Conservation (phyloP, 257 asterid species). For the Fraxinus excelsior region DNA sequence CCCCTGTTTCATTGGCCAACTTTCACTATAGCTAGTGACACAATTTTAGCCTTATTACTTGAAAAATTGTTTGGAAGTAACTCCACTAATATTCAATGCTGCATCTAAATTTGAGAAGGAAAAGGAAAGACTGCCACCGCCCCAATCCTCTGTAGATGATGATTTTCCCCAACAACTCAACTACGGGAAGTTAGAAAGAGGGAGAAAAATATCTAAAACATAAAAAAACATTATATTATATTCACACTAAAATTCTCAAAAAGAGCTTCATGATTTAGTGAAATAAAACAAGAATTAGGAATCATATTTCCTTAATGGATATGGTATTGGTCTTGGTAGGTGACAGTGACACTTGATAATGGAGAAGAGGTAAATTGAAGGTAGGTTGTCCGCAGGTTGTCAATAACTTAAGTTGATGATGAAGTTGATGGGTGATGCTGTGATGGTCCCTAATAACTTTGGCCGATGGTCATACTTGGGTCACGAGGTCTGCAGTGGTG, state of each 20-base stretch:
- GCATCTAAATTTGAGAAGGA: background rate
- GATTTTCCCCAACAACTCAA: background rate
- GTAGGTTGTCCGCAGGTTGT: background rate
- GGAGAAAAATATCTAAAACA: background rate
- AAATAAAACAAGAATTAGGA: background rate
- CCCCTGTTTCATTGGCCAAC: background rate
- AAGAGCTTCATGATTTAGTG: background rate
- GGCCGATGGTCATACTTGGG: background rate
- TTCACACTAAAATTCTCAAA: background rate
- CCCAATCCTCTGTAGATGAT: background rate
- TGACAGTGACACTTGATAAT: slow-evolving; percentile 4
- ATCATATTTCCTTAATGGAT: background rate
- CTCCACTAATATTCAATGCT: background rate
- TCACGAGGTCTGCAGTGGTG: background rate
- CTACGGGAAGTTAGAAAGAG: background rate
- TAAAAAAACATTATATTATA: background rate
- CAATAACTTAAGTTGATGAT: background rate
- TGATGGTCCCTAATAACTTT: background rate
- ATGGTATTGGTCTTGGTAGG: background rate
- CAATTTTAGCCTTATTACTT: background rate
- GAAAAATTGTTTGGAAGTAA: background rate
- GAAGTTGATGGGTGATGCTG: background rate
- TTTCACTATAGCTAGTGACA: background rate
- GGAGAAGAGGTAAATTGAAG: background rate
- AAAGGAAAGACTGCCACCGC: background rate